Base-by-base conservation (phyloP, 129 eudicot species). In the Smallanthus sonchifolius region DNA sequence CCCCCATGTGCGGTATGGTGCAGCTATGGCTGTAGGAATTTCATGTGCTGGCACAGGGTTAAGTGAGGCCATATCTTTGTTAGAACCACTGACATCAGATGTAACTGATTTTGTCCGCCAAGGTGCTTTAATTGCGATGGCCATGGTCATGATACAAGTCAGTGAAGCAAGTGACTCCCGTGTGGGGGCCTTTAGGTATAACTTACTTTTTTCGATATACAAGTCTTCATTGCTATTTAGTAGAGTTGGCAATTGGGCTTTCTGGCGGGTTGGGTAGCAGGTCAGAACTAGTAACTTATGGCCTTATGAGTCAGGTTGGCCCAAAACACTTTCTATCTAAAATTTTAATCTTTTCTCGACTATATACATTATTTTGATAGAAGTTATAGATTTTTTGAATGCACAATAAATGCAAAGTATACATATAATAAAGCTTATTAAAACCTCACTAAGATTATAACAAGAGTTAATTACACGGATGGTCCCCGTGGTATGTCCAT, bases 91-190 rank as follows among this genome's bases (percentile, higher is more conserved):
- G 79, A 95, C 99, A 16, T 95, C 96, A 40, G 99, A 95, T 74
- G 97, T 91, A 37, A 93, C 86, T 61, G 99, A 88, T 57, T 95
- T 95, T 85, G 99, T 95, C 19, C 97, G 99, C 36, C 99, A 95
- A 88, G 99, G 99, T 42, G 96, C 99, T 77, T 81, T 91, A 9
- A 95, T 95, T 74, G 97, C 97, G 49, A 91, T 95, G 99, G 97
- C 99, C 19, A 95, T 95, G 99, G 99, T 95, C 45, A 88, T 95
- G 99, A 89, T 95, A 49, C 99, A 95, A 85, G 91, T 72, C 68
- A 94, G 89, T 67, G 99, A 94, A 85, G 97, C 99, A 32, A 91
- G 96, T 57, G 99, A 91, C 77, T 88, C 96, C 59, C 99, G 99
- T 70, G 99, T 94, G 49, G 99, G 99, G 63, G 77, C 96, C 49